phyloP scores from a whole-genome alignment of 805 yeast genomes.

The Candida khao-thaluensis region DNA sequence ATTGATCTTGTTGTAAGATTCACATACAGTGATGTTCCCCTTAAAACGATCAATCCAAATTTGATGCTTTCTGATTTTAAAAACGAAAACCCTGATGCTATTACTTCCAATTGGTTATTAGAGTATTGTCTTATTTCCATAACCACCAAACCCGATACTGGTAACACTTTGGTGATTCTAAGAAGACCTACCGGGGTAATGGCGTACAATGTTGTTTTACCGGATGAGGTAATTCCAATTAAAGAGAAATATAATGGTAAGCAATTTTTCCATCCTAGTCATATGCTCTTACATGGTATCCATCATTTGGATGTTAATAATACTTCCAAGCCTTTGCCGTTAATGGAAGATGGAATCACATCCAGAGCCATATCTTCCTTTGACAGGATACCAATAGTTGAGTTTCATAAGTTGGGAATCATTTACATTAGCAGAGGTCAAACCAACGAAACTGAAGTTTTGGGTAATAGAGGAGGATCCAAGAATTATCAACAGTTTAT shows the following conservation, averaged over 20 bases:
- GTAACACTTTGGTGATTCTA: constrained; percentile 50
- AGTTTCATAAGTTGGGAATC: constrained; percentile 76
- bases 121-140: constrained; percentile 60
- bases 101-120: constrained; percentile 52
- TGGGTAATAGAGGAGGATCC: constrained; percentile 67
- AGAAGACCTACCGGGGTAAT: constrained; percentile 69
- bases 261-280: constrained; percentile 35
- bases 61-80: constrained; percentile 10
- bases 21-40: constrained; percentile 61
- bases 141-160: constrained; percentile 50
- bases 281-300: constrained; percentile 50
- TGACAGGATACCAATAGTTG: constrained; percentile 76
- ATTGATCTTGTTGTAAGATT: constrained; percentile 68
- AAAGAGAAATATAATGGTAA: constrained; percentile 2
- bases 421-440: constrained; percentile 74
- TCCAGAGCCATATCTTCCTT: constrained; percentile 55
- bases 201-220: constrained; percentile 44
- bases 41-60: constrained; percentile 38
- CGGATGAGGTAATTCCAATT: constrained; percentile 21
- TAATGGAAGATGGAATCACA: constrained; percentile 48
- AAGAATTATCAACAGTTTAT: constrained; percentile 58
- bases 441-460: constrained; percentile 57
- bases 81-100: constrained; percentile 14
- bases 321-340: constrained; percentile 45
- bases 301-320: constrained; percentile 38